phyloP scores from a whole-genome alignment of 495 filamentous ascomycete genomes.

The Astrothelium subdiscretum region DNA sequence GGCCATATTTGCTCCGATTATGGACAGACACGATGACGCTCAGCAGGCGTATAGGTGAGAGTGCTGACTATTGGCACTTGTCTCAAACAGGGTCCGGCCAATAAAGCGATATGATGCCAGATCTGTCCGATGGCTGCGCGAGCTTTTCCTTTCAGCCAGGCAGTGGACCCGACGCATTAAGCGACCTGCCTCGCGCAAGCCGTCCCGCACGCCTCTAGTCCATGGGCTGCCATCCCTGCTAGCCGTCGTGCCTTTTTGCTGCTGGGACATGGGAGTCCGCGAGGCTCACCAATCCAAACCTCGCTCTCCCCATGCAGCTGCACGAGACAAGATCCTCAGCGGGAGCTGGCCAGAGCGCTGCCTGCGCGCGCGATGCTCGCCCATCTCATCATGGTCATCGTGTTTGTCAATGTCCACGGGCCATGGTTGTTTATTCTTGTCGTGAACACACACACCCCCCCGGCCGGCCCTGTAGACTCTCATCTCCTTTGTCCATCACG shows the following conservation, averaged over 20 bases:
- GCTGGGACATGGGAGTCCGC: too few species aligned
- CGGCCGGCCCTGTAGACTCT: neutral
- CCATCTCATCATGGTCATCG: constrained; percentile 2
- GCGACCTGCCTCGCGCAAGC: constrained; percentile 1
- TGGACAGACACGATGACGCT: neutral
- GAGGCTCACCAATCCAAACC: neutral
- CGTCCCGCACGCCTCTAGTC: neutral
- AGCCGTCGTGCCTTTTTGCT: neutral
- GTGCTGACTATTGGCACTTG: constrained; percentile 3
- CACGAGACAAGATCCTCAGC: constrained; percentile 22
- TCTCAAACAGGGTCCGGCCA: neutral
- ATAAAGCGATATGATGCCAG: neutral
- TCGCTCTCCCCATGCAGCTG: constrained; percentile 50
- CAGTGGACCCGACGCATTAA: neutral
- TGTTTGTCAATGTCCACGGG: neutral
- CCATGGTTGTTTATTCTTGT: constrained; percentile 2
- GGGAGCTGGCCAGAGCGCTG: constrained; percentile 2
- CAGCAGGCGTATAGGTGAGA: neutral
- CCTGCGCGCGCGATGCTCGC: constrained; percentile 1
- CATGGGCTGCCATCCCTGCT: neutral
- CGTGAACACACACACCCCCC: neutral
- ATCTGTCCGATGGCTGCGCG: neutral
- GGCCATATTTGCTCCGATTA: constrained; percentile 1
- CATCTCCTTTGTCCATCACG: neutral
- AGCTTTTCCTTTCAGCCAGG: neutral